phyloP scores from a whole-genome alignment of 495 filamentous ascomycete species.

The Penicillium odoratum region DNA sequence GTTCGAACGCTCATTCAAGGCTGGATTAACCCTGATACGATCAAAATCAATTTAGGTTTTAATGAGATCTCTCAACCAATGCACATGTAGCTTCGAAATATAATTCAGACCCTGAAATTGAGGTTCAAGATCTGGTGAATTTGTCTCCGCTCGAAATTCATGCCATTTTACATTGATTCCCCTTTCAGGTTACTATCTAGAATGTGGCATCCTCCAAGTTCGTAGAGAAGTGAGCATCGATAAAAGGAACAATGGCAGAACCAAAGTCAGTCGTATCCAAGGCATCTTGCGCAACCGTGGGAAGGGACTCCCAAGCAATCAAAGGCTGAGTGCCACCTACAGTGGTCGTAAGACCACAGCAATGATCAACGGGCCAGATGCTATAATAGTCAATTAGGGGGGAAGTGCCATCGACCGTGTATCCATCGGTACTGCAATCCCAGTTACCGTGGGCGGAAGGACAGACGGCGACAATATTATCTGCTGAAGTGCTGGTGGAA shows the following conservation, averaged over 20 bases:
- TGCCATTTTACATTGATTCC: too few species aligned
- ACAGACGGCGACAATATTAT: constrained; percentile 51
- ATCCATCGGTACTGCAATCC: constrained; percentile 45
- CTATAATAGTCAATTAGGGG: constrained; percentile 50
- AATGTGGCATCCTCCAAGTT: constrained; percentile 25
- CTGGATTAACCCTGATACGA: too few species aligned
- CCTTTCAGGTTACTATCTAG: background rate
- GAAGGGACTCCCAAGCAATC: constrained; percentile 55
- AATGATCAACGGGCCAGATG: constrained; percentile 52
- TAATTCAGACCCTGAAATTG: too few species aligned
- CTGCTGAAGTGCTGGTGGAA: constrained; percentile 31
- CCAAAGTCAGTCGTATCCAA: constrained; percentile 28
- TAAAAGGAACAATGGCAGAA: constrained; percentile 23
- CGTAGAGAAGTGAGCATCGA: constrained; percentile 15
- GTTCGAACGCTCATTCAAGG: too few species aligned
- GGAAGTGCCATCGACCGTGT: constrained; percentile 35
- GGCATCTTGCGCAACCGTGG: constrained; percentile 23
- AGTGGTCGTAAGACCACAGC: constrained; percentile 40
- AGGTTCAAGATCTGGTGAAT: too few species aligned
- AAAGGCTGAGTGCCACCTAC: constrained; percentile 53
- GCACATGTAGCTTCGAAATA: too few species aligned
- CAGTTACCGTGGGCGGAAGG: constrained; percentile 53
- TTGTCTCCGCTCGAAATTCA: too few species aligned
- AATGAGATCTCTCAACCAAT: too few species aligned
- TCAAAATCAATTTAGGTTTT: too few species aligned